These are phyloP conservation scores for Seiridium unicorne DNA, from an alignment of 2,329 filamentous ascomycete genomes.

Conservation along the genomic window DNA sequence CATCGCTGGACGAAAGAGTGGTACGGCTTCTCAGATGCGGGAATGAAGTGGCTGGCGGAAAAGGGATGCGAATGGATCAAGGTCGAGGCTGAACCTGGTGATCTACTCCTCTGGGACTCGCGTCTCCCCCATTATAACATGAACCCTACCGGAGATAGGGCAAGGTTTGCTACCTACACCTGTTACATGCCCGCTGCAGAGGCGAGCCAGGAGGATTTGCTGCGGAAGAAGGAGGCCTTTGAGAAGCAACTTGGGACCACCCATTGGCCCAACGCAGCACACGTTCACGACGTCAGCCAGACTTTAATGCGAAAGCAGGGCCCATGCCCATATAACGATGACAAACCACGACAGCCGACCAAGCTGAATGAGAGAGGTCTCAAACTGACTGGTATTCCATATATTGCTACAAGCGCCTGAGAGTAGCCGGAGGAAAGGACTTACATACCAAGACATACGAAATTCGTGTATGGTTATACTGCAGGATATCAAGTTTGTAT, in stretches of 20 bases:
- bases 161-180: slow-evolving; percentile 35
- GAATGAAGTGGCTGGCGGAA: slow-evolving; percentile 34
- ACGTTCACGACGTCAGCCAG: slow-evolving; percentile 13
- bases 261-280: slow-evolving; percentile 37
- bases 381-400: slow-evolving; percentile 47
- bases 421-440: neutral
- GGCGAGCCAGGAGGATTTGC: slow-evolving; percentile 37
- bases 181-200: slow-evolving; percentile 39
- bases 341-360: slow-evolving; percentile 35
- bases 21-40: slow-evolving; percentile 33
- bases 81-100: slow-evolving; percentile 39
- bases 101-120: slow-evolving; percentile 35
- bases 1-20: slow-evolving; percentile 33
- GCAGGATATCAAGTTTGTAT: neutral
- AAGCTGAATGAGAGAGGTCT: slow-evolving; percentile 39
- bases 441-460: neutral
- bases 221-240: slow-evolving; percentile 39
- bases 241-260: slow-evolving; percentile 37
- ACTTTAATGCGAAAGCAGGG: slow-evolving; percentile 15
- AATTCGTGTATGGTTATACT: neutral
- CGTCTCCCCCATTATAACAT: slow-evolving; percentile 41
- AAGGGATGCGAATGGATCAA: slow-evolving; percentile 31
- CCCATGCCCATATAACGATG: slow-evolving; percentile 21
- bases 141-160: slow-evolving; percentile 25
- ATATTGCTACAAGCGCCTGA: slow-evolving; percentile 20